These are phyloP conservation scores for Nyssa sinensis DNA, from an alignment of 148 eudicot species.

Conservation along the genomic window DNA sequence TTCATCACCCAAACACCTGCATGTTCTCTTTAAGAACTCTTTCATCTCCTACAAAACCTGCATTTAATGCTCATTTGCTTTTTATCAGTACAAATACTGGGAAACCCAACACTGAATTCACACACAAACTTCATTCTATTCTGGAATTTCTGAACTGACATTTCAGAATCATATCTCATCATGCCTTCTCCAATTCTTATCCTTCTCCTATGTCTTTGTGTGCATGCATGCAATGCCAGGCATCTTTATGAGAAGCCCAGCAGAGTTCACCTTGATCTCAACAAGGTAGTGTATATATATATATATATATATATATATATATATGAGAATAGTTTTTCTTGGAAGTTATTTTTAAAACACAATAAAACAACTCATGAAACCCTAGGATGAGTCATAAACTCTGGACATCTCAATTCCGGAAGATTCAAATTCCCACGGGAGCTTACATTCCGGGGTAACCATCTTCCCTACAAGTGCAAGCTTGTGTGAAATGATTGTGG, in stretches of 20 bases:
- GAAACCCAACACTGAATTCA: conserved; percentile 15
- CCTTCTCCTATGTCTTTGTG: conserved; percentile 22
- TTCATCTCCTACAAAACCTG: conserved; percentile 17
- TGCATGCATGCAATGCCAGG: conserved; percentile 49
- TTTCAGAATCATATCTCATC: conserved; percentile 11
- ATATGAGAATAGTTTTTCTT: too few relatives aligned
- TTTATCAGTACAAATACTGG: conserved; percentile 9
- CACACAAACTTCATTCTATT: neutral
- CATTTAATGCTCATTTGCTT: conserved; percentile 25
- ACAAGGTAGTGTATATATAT: conserved; percentile 13
- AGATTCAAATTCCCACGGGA: too few relatives aligned
- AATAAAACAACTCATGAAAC: too few relatives aligned
- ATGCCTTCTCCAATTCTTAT: conserved; percentile 31
- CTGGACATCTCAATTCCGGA: too few relatives aligned
- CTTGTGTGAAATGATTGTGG: too few relatives aligned
- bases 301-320: too few relatives aligned
- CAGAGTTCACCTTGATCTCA: neutral
- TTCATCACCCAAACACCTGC: conserved; percentile 31
- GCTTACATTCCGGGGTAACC: too few relatives aligned
- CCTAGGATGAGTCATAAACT: too few relatives aligned
- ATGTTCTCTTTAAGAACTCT: conserved; percentile 35
- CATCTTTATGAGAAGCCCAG: conserved; percentile 12
- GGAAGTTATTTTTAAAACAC: too few relatives aligned
- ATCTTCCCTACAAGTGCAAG: too few relatives aligned
- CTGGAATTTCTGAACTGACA: neutral